These are phyloP conservation scores for Sarocladium brachiariae DNA, from an alignment of 2,329 filamentous ascomycete species.

Conservation along the genomic window DNA sequence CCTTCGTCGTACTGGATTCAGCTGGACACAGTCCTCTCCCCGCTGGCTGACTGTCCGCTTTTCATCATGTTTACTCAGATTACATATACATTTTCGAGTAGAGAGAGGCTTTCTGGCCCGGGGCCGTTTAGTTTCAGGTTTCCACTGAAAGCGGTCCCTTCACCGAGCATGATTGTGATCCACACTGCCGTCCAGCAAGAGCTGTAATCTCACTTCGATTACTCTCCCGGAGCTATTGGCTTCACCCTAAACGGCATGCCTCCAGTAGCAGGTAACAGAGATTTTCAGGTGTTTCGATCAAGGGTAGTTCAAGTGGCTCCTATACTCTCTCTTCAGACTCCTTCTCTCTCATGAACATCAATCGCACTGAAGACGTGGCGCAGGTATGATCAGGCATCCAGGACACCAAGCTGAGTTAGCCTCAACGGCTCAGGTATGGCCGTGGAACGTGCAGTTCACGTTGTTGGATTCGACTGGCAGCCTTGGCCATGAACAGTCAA, in stretches of 20 bases:
- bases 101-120: background rate
- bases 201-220: constrained; percentile 1
- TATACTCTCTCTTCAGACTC: background rate
- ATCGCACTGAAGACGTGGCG: too few species aligned
- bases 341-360: background rate
- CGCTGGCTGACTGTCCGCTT: too few species aligned
- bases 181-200: background rate
- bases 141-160: background rate
- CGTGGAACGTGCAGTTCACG: too few species aligned
- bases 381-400: background rate
- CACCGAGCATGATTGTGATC: background rate
- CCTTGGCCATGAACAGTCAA: background rate
- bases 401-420: too few species aligned
- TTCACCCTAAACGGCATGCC: background rate
- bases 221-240: constrained; percentile 3
- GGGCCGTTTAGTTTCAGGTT: background rate
- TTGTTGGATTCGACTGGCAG: too few species aligned
- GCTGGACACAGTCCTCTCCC: too few species aligned
- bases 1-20: too few species aligned
- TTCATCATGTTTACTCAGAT: too few species aligned
- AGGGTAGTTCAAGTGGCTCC: too few species aligned
- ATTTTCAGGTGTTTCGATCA: too few species aligned
- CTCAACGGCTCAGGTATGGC: too few species aligned
- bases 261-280: too few species aligned
- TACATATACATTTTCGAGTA: background rate